A percentile compares a stretch with the other conserved stretches of the same genome.
These are phyloP conservation scores for Alectoria sarmentosa DNA, from an alignment of 495 filamentous ascomycete species.

Conservation along the genomic window DNA sequence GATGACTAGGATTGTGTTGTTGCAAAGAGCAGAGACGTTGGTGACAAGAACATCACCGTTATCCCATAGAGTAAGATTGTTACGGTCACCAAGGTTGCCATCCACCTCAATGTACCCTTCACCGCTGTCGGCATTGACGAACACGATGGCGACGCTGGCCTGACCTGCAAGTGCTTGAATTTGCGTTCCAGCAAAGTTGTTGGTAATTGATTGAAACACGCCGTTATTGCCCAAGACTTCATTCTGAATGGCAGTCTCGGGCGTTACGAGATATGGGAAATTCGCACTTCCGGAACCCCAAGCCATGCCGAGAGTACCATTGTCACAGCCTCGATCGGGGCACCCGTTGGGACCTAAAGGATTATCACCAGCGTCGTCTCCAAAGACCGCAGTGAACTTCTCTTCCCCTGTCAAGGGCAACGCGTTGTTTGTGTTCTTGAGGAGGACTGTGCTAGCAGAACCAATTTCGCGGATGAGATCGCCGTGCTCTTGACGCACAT, in stretches of 20 bases:
- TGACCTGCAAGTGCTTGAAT: constrained; percentile 58
- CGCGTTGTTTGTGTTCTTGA: constrained; percentile 72
- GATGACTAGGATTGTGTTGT: constrained; percentile 90
- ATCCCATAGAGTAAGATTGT: constrained; percentile 87
- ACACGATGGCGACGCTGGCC: constrained; percentile 71
- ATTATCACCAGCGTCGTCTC: constrained; percentile 76
- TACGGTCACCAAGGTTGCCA: constrained; percentile 81
- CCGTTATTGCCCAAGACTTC: constrained; percentile 51
- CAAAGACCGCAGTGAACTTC: constrained; percentile 71
- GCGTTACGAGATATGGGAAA: constrained; percentile 88
- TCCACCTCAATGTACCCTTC: constrained; percentile 84
- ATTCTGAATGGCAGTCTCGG: constrained; percentile 75
- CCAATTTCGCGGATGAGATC: constrained; percentile 65
- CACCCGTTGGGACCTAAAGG: constrained; percentile 80
- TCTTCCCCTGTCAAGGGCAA: constrained; percentile 73
- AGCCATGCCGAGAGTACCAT: constrained; percentile 84
- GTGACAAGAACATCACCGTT: constrained; percentile 73
- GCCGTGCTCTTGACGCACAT: constrained; percentile 73
- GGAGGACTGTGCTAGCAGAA: constrained; percentile 70
- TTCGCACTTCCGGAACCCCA: constrained; percentile 90
- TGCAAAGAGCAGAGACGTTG: constrained; percentile 66
- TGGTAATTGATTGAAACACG: constrained; percentile 63
- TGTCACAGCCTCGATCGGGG: constrained; percentile 71
- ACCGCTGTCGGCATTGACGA: constrained; percentile 80
- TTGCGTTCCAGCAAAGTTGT: constrained; percentile 60